These are phyloP conservation scores for Alternaria viburni DNA, from an alignment of 2,329 filamentous ascomycete genomes.

Conservation along the genomic window DNA sequence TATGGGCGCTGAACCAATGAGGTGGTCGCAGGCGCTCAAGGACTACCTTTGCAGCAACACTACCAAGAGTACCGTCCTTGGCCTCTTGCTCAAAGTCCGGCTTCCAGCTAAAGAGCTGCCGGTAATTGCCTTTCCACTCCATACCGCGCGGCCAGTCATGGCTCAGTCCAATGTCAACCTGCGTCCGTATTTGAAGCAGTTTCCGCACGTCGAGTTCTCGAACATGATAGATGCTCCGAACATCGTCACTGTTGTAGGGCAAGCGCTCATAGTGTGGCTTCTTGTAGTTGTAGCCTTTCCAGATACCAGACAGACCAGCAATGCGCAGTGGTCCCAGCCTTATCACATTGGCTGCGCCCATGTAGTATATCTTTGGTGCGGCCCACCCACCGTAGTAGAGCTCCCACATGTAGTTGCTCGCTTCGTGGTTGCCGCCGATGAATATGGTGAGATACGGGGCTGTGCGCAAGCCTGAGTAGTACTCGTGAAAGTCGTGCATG, in stretches of 20 bases:
- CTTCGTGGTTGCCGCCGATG: slow-evolving; percentile 94
- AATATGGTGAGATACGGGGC: slow-evolving; percentile 93
- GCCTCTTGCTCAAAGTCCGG: slow-evolving; percentile 78
- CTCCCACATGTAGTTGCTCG: slow-evolving; percentile 87
- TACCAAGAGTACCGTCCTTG: slow-evolving; percentile 76
- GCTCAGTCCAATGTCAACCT: slow-evolving; percentile 88
- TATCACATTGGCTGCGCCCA: slow-evolving; percentile 90
- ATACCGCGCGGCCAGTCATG: slow-evolving; percentile 94
- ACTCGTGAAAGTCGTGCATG: slow-evolving; percentile 91
- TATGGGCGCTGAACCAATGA: slow-evolving; percentile 89
- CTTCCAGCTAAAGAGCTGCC: slow-evolving; percentile 74
- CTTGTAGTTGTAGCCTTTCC: slow-evolving; percentile 87
- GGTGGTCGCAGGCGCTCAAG: slow-evolving; percentile 80
- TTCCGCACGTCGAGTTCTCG: slow-evolving; percentile 91
- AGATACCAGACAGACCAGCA: slow-evolving; percentile 90
- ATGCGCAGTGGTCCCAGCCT: slow-evolving; percentile 85
- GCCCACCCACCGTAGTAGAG: slow-evolving; percentile 97
- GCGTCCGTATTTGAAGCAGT: slow-evolving; percentile 80
- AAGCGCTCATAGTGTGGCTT: slow-evolving; percentile 84
- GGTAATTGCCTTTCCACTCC: slow-evolving; percentile 76
- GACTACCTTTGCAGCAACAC: slow-evolving; percentile 76
- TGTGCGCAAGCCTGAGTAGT: slow-evolving; percentile 78
- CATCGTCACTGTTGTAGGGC: slow-evolving; percentile 78
- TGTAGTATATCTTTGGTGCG: slow-evolving; percentile 95
- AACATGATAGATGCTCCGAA: slow-evolving; percentile 86